Evolutionary conservation across 2,329 filamentous ascomycete genomes (phyloP), one percentile per base, ranked within the genome.

Genomic region (Fusarium heterosporum): DNA sequence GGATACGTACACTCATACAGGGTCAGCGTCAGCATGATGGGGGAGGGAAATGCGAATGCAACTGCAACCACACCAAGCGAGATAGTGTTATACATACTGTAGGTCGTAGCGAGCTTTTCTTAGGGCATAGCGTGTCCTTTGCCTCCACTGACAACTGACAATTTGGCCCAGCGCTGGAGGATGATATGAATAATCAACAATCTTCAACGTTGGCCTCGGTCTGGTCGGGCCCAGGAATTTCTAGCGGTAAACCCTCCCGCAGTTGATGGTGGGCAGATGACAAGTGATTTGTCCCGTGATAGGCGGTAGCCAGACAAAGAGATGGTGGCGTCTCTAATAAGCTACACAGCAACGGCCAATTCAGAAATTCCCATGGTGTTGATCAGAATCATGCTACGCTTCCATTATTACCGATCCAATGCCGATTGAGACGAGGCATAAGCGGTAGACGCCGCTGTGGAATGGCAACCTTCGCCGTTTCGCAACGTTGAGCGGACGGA

Each of bases 311-410:
- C 28, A 32, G 14, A 19, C 16, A 30, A 22, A 39, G 28, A 40
- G 51, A 52, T 52, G 60, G 64, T 62, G 52, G 56, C 29, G n/a
- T 40, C 57, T 48, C n/a, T n/a, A n/a, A 28, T n/a, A 42, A 47
- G 36, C 50, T 55, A 47, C 42, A 29, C 45, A 36, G 48, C 38
- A 68, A 65, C 48, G 47, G 55, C 36, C 39, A 63, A 65, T 55
- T 52, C 28, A 29, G 12, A 64, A 58, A 60, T 53, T 34, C 55
- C 40, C 65, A 71, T 66, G 57, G 61, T 63, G 65, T 52, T 57
- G 65, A 60, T 57, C 36, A 22, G 39, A 58, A 41, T 66, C 53
- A 63, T 66, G 30, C 42, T 45, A 29, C 39, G 43, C 55, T 54
- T 58, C 28, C 42, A 25, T n/a, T 19, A 46, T 19, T 26, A 45